Conservation (phyloP, 2,329 filamentous ascomycete genomes). For the Phaeomoniella chlamydospora region DNA sequence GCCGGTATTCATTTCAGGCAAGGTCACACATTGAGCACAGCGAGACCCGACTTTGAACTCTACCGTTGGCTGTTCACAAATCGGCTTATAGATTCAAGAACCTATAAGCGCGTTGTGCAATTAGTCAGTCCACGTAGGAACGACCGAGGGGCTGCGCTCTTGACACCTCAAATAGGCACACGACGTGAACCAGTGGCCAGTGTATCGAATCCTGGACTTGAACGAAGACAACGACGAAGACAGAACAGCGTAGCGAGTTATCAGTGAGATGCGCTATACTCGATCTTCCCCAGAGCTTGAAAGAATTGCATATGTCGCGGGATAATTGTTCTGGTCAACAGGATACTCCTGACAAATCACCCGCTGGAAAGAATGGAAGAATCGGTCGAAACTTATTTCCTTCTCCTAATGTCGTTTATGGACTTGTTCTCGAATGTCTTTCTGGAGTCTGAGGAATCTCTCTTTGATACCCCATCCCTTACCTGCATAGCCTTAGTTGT, state of each 20-base stretch:
- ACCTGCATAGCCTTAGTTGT: no score
- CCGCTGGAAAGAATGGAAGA: no score
- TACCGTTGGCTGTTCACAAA: conserved; percentile 29
- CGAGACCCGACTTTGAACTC: conserved; percentile 25
- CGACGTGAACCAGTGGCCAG: background rate
- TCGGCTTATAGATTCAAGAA: conserved; percentile 25
- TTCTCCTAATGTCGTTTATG: no score
- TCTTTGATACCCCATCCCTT: no score
- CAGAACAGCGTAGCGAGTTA: background rate
- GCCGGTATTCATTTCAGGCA: conserved; percentile 22
- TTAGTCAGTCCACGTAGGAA: background rate
- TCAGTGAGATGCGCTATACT: no score
- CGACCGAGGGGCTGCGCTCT: background rate
- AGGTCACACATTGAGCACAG: conserved; percentile 24
- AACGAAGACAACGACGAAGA: background rate
- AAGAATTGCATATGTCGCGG: no score
- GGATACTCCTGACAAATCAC: no score
- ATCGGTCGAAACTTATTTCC: no score
- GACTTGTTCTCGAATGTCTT: no score
- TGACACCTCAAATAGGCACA: background rate
- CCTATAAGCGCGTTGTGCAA: conserved; percentile 21
- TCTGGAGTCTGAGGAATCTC: no score
- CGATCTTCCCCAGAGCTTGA: no score
- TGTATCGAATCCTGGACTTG: background rate
- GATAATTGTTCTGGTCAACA: no score